Base-by-base conservation (phyloP, 2,329 filamentous ascomycete genomes). In the Domatiomyces globalis region DNA sequence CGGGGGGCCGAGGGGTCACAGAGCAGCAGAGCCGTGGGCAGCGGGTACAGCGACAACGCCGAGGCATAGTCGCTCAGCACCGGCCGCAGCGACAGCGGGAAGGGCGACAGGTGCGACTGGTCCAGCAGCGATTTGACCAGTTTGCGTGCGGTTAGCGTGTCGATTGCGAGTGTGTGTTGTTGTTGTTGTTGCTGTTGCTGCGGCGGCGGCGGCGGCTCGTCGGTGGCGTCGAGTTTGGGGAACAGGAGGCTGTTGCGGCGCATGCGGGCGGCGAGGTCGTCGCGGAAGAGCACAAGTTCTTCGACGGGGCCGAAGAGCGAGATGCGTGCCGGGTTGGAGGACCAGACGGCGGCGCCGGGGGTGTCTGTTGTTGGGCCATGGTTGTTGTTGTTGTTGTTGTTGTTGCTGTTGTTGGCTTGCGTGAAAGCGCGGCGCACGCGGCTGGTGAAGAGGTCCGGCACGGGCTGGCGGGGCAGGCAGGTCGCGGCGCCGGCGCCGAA, bases 121-220 rank as follows among this genome's bases (percentile, higher is more conserved):
- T 95, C 89, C 6, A 98, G 76, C 8, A 98, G 66, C 0, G 90
- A 95, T 65, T 95, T 94, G 61, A 94, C 88, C 1, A 96, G 76
- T 59, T 86, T 85, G 52, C 84, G 78, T 6, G 85, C 84, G 5
- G 78, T 74, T 50, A 63, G 53, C 54, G 69, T 55, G 55, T 74
- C 72, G 43, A 19, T n/a, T 12, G 19, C 39, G 19, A 22, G 33
- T 22, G 72, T 57, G 9, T 75, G 70, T 68, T 43, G 29, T 27
- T 29, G 72, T 71, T 18, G 62, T 61, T 22, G 69, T 29, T 65
- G 9, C 60, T 54, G 19, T 56, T 56, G 50, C 45, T 58, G 43
- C n/a, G n/a, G n/a, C n/a, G n/a, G n/a, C n/a, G n/a, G n/a, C 53
- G 51, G 51, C 52, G 53, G 63, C 6, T 68, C 64, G 4, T 63